Base-by-base conservation (phyloP, 2,329 filamentous ascomycete species). In the Aspergillus fumigatus region DNA sequence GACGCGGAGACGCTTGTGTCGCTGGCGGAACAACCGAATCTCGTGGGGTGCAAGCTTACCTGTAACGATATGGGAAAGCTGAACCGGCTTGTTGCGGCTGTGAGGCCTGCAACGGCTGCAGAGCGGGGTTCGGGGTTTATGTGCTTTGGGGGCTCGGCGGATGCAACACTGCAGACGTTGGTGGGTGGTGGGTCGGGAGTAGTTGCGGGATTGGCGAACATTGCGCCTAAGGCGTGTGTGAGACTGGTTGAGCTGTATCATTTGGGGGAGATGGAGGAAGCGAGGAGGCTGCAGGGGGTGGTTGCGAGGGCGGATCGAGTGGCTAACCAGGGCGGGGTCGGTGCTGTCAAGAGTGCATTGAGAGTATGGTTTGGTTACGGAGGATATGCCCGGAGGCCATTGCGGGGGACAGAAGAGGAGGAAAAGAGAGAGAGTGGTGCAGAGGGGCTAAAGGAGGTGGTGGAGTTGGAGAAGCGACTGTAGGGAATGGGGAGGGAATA, bases 101-200 rank as follows among this genome's bases (percentile, higher is more conserved):
- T 88, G 87, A 2, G 83, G 83, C 71, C 87, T 87, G 2, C 81
- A 87, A 62, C 79, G 68, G 88, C 89, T 73, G 76, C 88, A 56
- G 88, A 87, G 1, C 88, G 85, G 67, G 87, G 86, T 54, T 88
- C 88, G 70, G 82, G 75, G 14, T 91, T 91, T 77, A 80, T 88
- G 68, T 87, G 87, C 57, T 83, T 88, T 65, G 88, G 87, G 45
- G 88, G 89, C 54, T 88, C 84, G 50, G 87, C 87, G 52, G 88
- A 92, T 74, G 90, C 90, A 72, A 87, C 85, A 11, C 73, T 91
- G 11, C 88, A 90, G 70, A 86, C 85, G 0, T 73, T 90, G 41
- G 79, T 88, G 47, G 87, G 84, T 3, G 88, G 88, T 25, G 88
- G 86, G 3, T 83, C 87, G 56, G 88, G 89, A 35, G 82, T 89